Percentiles rank a stretch among this genome's conserved stretches.
Conservation (phyloP, 2,329 filamentous ascomycete species). For the Zymoseptoria passerinii region DNA sequence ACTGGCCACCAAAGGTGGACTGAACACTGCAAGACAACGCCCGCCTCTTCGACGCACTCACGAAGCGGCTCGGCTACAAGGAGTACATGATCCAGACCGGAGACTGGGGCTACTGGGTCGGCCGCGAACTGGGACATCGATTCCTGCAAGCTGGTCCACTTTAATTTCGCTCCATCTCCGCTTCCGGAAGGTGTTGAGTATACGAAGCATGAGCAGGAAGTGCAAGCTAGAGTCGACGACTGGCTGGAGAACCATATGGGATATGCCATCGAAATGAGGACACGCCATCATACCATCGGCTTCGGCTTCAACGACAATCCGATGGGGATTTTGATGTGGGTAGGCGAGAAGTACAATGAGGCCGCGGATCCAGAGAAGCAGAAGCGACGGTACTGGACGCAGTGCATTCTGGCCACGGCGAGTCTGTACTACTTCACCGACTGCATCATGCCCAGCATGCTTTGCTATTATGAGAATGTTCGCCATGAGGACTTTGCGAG, state of each 20-base stretch:
- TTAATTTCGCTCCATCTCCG: constrained; percentile 35
- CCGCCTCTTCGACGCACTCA: constrained; percentile 32
- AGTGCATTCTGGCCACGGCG: constrained; percentile 27
- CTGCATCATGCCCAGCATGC: constrained; percentile 31
- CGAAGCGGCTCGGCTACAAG: constrained; percentile 35
- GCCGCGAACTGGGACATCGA: constrained; percentile 33
- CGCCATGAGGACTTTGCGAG: constrained; percentile 33
- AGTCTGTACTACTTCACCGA: constrained; percentile 34
- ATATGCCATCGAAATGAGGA: constrained; percentile 37
- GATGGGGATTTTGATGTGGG: constrained; percentile 37
- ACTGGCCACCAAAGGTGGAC: constrained; percentile 21
- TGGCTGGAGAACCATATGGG: constrained; percentile 35
- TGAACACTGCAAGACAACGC: constrained; percentile 35
- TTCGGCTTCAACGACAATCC: constrained; percentile 37
- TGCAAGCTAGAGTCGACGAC: constrained; percentile 28
- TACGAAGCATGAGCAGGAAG: constrained; percentile 30
- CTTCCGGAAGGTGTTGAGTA: constrained; percentile 27
- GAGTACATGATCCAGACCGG: constrained; percentile 34
- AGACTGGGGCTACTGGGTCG: constrained; percentile 37
- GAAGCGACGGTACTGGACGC: constrained; percentile 25
- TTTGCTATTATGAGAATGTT: constrained; percentile 35
- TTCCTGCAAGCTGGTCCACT: constrained; percentile 35
- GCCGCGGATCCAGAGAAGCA: constrained; percentile 30
- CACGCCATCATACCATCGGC: constrained; percentile 38
- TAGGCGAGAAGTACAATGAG: constrained; percentile 39